These are phyloP conservation scores for Tetracentron sinense DNA, from an alignment of 164 flowering plant genomes.

Conservation along the genomic window DNA sequence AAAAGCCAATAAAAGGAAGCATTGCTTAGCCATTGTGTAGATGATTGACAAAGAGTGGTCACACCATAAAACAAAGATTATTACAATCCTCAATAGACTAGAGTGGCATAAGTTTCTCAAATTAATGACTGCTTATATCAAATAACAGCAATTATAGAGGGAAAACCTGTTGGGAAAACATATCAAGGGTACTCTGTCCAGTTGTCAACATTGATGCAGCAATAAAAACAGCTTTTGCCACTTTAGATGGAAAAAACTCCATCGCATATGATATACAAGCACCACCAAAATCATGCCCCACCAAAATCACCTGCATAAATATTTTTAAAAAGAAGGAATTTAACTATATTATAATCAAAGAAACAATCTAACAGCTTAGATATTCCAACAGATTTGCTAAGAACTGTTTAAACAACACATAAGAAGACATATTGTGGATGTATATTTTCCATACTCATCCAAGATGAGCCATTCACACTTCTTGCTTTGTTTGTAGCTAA, in stretches of 20 bases:
- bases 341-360: too few relatives aligned
- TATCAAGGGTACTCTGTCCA: conserved; percentile 74
- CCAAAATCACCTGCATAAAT: conserved; percentile 74
- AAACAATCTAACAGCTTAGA: too few relatives aligned
- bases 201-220: conserved; percentile 77
- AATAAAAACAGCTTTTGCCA: conserved; percentile 74
- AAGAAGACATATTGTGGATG: background rate
- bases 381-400: background rate
- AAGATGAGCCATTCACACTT: background rate
- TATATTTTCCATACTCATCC: background rate
- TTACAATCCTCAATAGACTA: background rate
- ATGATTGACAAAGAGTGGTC: background rate
- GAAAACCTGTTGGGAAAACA: conserved; percentile 67
- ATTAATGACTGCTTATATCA: background rate
- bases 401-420: background rate
- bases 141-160: background rate
- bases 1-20: too few relatives aligned
- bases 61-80: background rate
- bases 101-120: background rate
- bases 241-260: conserved; percentile 70
- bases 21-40: background rate
- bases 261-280: conserved; percentile 80
- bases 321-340: background rate
- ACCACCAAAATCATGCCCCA: conserved; percentile 96
- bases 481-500: background rate